Base-by-base conservation (phyloP, 2,329 filamentous ascomycete genomes). In the Arthrobotrys megalospora region DNA sequence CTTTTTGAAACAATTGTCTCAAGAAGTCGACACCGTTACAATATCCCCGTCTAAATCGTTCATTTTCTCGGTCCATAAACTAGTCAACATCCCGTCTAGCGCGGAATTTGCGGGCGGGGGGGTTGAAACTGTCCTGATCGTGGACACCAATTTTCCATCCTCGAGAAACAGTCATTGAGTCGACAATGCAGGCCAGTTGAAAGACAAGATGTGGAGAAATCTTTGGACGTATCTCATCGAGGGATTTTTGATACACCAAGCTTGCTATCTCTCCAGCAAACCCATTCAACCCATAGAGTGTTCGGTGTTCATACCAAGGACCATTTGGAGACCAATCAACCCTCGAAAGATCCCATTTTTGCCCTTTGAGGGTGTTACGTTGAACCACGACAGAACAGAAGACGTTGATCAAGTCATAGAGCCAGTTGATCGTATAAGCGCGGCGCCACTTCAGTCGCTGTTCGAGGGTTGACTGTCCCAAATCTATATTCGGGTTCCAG, bases 331-430 rank as follows among this genome's bases (percentile, higher is more conserved):
- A 86, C 86, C 85, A 87, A 79, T 87, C 84, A 0, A 86, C 83
- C 1, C 65, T 79, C 63, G 86, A 85, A 28, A 84, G 79, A 0
- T 72, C 79, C 65, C 83, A 83, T 0, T 82, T 76, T 75, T 86
- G 81, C 2, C 83, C 84, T 55, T 83, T 52, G 82, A 71, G 7
- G 19, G 79, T 84, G 43, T 84, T 85, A 5, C 82, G 82, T 66
- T 86, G 83, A 0, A 86, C 82, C 16, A 86, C 85, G 69, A 85
- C 81, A 3, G 82, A 80, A 0, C 85, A 86, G 68, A 84, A 87
- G 3, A 86, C 28, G 63, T 87, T 88, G 79, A 88, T 85, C 5
- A 88, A 80, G 67, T 88, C 86, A 75, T 88, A 88, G 0, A 88
- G 84, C 86, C 86, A 88, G 73, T 86, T 87, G 76, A 88, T 87